phyloP scores from a whole-genome alignment of 352 stramenopile genomes.

The Globisporangium acanthophoron region DNA sequence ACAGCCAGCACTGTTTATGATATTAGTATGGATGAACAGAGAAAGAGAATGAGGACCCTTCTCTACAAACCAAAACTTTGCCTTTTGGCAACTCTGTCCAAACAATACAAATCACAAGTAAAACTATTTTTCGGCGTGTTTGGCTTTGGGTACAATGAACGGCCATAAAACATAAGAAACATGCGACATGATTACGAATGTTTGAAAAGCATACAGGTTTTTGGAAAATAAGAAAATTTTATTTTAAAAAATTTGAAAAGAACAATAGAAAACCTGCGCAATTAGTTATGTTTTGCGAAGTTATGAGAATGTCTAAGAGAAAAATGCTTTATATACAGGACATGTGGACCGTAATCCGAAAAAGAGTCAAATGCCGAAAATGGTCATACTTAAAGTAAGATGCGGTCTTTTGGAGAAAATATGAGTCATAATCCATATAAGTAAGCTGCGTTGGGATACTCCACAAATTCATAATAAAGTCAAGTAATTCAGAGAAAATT shows the following conservation, averaged over 20 bases:
- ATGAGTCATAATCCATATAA: neutral
- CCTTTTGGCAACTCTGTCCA: too few species aligned
- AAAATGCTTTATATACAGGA: conserved; percentile 1
- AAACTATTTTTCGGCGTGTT: too few species aligned
- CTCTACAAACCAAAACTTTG: neutral
- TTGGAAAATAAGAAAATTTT: too few species aligned
- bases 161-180: too few species aligned
- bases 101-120: too few species aligned
- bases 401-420: neutral
- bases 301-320: neutral
- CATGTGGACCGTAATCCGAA: neutral
- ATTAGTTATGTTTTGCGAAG: neutral
- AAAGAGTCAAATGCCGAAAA: conserved; percentile 1
- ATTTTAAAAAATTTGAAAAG: too few species aligned
- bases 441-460: neutral
- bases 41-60: too few species aligned
- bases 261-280: neutral
- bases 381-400: neutral
- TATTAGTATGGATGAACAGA: too few species aligned
- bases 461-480: neutral
- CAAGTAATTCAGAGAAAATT: neutral
- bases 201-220: too few species aligned
- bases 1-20: too few species aligned
- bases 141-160: too few species aligned
- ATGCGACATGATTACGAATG: too few species aligned